phyloP scores from a whole-genome alignment of 176 grass and related monocot genomes.

The Avena atlantica region DNA sequence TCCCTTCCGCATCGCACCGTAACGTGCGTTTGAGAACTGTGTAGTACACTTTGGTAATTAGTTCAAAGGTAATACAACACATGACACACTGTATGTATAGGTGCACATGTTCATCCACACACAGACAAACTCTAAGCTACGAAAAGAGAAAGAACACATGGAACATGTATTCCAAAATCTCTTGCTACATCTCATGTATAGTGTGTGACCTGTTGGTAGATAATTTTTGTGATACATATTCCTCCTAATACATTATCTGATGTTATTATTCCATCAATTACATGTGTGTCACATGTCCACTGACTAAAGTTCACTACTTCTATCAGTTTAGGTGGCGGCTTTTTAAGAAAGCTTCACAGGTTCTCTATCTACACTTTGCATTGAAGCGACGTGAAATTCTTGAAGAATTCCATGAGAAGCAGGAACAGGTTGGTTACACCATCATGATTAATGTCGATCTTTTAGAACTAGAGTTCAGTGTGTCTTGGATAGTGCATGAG shows the following conservation, averaged over 20 bases:
- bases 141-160: not conserved
- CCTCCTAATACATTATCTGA: constrained; percentile 15
- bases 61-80: constrained; percentile 20
- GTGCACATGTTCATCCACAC: not conserved
- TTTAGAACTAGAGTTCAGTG: constrained; percentile 20
- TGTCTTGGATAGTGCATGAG: constrained; percentile 24
- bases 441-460: not conserved
- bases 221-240: not conserved
- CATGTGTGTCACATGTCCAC: constrained; percentile 34
- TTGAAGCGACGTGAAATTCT: constrained; percentile 91
- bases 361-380: constrained; percentile 92
- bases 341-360: constrained; percentile 93
- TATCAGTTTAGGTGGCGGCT: constrained; percentile 97
- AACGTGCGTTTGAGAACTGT: constrained; percentile 16
- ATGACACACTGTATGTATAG: not conserved
- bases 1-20: constrained; percentile 3
- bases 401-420: constrained; percentile 98
- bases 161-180: too few relatives aligned
- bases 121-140: not conserved
- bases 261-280: constrained; percentile 33
- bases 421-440: constrained; percentile 82
- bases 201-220: not conserved
- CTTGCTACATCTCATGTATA: too few relatives aligned
- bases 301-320: constrained; percentile 62
- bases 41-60: not conserved